These are phyloP conservation scores for Xylaria sp. DNA, from an alignment of 2,329 filamentous ascomycete genomes.

Conservation along the genomic window DNA sequence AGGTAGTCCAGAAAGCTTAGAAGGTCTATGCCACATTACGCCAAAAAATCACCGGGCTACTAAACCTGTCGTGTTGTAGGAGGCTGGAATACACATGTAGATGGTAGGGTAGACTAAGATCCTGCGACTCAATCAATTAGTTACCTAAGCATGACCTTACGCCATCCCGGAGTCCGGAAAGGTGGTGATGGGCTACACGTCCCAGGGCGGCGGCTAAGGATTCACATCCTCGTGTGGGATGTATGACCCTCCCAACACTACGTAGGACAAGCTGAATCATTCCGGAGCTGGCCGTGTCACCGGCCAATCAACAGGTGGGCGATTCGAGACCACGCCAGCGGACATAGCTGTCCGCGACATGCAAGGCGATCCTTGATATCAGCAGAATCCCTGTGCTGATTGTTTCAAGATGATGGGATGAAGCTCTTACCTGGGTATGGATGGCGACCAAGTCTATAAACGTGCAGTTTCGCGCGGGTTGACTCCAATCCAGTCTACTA, in stretches of 20 bases:
- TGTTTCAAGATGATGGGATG: neutral
- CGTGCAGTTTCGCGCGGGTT: too few relatives aligned
- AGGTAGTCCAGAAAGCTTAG: too few relatives aligned
- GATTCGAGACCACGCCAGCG: constrained; percentile 5
- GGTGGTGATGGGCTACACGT: constrained; percentile 22
- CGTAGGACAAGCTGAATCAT: constrained; percentile 13
- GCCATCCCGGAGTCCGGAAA: constrained; percentile 29
- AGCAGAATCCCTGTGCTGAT: neutral
- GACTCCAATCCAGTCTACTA: too few relatives aligned
- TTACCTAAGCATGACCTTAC: constrained; percentile 6
- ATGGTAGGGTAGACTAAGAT: neutral
- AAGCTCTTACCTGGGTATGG: neutral
- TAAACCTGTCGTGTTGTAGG: too few relatives aligned
- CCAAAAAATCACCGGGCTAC: too few relatives aligned
- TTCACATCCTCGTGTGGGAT: constrained; percentile 17
- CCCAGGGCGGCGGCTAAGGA: constrained; percentile 16
- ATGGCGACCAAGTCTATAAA: too few relatives aligned
- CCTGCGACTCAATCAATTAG: neutral
- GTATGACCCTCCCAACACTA: constrained; percentile 13
- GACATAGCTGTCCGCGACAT: constrained; percentile 14
- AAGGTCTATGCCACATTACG: too few relatives aligned
- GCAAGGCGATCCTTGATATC: constrained; percentile 12
- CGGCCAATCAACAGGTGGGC: neutral
- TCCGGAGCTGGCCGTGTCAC: constrained; percentile 5
- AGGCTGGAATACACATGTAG: neutral